Evolutionary conservation across 345 rosid genomes (phyloP).

Genomic region (Reutealis trisperma): DNA sequence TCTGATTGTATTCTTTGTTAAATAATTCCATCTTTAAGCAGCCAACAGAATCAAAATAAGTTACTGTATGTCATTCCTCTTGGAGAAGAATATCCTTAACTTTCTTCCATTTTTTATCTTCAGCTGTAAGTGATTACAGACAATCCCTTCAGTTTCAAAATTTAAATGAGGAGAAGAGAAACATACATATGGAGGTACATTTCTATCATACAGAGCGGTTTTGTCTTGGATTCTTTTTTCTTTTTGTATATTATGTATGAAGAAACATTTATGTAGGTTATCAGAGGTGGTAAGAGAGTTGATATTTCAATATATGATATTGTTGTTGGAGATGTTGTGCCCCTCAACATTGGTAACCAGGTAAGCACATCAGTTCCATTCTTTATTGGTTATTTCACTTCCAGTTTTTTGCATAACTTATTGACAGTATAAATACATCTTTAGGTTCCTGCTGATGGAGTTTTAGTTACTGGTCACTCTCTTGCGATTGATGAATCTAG

Average conservation of each 20-base stretch:
- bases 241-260: background rate
- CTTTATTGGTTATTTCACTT: background rate
- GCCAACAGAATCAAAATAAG: background rate
- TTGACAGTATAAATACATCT: background rate
- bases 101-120: slow-evolving; percentile 10
- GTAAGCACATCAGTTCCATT: slow-evolving; percentile 28
- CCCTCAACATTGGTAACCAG: slow-evolving; percentile 97
- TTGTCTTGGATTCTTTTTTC: background rate
- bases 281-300: slow-evolving; percentile 86
- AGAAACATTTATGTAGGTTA: slow-evolving; percentile 48
- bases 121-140: slow-evolving; percentile 92
- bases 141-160: slow-evolving; percentile 99
- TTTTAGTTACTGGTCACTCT: slow-evolving; percentile 86
- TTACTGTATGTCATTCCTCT: background rate
- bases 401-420: background rate
- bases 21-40: background rate
- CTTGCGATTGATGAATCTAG: slow-evolving; percentile 96
- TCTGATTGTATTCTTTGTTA: background rate
- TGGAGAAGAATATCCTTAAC: background rate
- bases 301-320: slow-evolving; percentile 87
- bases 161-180: slow-evolving; percentile 91
- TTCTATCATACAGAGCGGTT: background rate
- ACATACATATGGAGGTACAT: slow-evolving; percentile 86
- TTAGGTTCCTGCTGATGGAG: slow-evolving; percentile 98
- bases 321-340: slow-evolving; percentile 92